Evolutionary conservation across 352 stramenopile genomes (phyloP).

Genomic region (Globisporangium mamillatum): DNA sequence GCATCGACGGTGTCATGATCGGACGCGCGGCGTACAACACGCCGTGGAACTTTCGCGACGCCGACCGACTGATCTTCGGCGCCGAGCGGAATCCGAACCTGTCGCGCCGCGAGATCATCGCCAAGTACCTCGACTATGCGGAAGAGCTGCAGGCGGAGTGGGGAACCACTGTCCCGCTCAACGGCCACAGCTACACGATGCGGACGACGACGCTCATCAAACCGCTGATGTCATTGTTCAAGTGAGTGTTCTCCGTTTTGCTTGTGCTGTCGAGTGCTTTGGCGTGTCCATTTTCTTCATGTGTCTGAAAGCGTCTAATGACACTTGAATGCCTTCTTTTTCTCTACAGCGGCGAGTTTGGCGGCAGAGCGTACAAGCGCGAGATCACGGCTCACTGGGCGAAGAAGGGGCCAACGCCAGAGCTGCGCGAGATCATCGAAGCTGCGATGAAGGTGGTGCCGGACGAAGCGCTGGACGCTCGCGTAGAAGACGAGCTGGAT

Average conservation of each 20-base stretch:
- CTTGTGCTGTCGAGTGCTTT: neutral
- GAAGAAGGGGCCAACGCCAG: conserved; percentile 54
- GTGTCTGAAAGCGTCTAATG: neutral
- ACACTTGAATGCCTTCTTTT: neutral
- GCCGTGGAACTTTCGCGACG: conserved; percentile 87
- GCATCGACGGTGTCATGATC: conserved; percentile 90
- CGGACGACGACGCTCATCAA: conserved; percentile 78
- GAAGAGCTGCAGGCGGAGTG: conserved; percentile 74
- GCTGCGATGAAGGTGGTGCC: conserved; percentile 63
- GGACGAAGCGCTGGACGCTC: conserved; percentile 66
- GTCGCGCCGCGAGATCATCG: conserved; percentile 82
- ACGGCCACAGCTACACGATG: conserved; percentile 65
- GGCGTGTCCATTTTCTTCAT: neutral
- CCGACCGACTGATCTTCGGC: conserved; percentile 82
- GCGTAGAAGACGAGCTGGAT: conserved; percentile 58
- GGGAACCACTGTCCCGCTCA: conserved; percentile 44
- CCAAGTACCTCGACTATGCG: conserved; percentile 85
- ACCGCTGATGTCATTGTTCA: conserved; percentile 74
- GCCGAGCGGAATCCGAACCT: conserved; percentile 70
- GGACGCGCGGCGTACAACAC: conserved; percentile 87
- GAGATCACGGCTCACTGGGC: conserved; percentile 67
- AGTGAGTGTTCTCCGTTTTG: conserved; percentile 33
- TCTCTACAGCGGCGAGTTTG: conserved; percentile 55
- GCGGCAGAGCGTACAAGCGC: conserved; percentile 81
- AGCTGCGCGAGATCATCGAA: conserved; percentile 76